These are phyloP conservation scores for Penicillium janthinellum DNA, from an alignment of 2,329 filamentous ascomycete species.

Conservation along the genomic window DNA sequence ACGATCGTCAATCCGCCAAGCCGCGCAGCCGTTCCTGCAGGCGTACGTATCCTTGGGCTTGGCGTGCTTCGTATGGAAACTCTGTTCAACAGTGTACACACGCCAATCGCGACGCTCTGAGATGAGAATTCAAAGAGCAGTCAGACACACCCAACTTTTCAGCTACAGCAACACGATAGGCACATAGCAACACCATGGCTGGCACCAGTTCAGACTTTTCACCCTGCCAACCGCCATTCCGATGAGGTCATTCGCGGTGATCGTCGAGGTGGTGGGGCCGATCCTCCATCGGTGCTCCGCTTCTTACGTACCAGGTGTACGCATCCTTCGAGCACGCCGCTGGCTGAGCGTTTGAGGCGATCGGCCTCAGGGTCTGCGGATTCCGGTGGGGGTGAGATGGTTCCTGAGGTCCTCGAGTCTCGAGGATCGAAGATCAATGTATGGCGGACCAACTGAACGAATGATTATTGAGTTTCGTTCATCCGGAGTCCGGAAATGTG, in stretches of 20 bases:
- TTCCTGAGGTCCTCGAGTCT: neutral
- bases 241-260: neutral
- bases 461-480: neutral
- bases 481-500: neutral
- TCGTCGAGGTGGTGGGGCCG: neutral
- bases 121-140: neutral
- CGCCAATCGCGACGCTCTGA: neutral
- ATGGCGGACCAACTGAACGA: neutral
- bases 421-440: neutral
- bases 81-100: no score
- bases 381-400: neutral
- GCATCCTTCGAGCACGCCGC: neutral
- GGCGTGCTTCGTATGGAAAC: neutral
- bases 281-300: neutral
- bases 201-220: neutral
- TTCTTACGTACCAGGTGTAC: neutral
- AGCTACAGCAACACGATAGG: neutral
- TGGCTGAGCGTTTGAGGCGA: neutral
- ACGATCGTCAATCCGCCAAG: neutral
- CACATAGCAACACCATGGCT: no score
- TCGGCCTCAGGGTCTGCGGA: neutral
- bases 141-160: neutral
- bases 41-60: conserved; percentile 8
- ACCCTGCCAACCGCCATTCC: neutral
- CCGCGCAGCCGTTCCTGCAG: neutral